Evolutionary conservation across 805 yeast genomes (phyloP).

Genomic region (Pichia occidentalis): DNA sequence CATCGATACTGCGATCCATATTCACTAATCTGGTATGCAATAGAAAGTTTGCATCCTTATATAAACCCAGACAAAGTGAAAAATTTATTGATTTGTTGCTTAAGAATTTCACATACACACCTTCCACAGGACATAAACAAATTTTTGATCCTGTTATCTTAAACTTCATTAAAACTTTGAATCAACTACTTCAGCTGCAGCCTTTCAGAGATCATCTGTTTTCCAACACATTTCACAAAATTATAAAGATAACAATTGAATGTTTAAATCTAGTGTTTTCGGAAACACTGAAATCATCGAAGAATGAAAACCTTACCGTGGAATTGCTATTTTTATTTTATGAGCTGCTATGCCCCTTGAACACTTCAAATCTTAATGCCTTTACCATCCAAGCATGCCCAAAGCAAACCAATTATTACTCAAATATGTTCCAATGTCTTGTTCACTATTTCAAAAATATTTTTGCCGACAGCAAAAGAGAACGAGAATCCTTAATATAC

Average conservation of each 20-base stretch:
- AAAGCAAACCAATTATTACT: constrained; percentile 10
- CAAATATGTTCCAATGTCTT: constrained; percentile 14
- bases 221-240: constrained; percentile 14
- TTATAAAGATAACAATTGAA: constrained; percentile 15
- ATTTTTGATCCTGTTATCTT: constrained; percentile 27
- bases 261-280: constrained; percentile 15
- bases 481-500: constrained; percentile 22
- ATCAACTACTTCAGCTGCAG: constrained; percentile 20
- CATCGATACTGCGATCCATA: constrained; percentile 18
- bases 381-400: not conserved
- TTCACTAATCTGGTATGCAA: constrained; percentile 13
- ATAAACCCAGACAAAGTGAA: constrained; percentile 26
- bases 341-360: constrained; percentile 18
- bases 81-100: constrained; percentile 18
- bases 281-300: constrained; percentile 1
- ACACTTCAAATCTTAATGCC: constrained; percentile 11
- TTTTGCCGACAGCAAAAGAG: constrained; percentile 19
- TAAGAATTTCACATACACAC: constrained; percentile 15
- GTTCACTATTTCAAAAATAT: constrained; percentile 13
- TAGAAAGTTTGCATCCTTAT: constrained; percentile 14
- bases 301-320: constrained; percentile 19
- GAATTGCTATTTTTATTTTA: constrained; percentile 18
- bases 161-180: constrained; percentile 27
- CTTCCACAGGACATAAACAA: constrained; percentile 1
- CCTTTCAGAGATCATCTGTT: constrained; percentile 25